These are phyloP conservation scores for Ogataea hybrid DNA, from an alignment of 1,139 yeast genomes.

Conservation along the genomic window DNA sequence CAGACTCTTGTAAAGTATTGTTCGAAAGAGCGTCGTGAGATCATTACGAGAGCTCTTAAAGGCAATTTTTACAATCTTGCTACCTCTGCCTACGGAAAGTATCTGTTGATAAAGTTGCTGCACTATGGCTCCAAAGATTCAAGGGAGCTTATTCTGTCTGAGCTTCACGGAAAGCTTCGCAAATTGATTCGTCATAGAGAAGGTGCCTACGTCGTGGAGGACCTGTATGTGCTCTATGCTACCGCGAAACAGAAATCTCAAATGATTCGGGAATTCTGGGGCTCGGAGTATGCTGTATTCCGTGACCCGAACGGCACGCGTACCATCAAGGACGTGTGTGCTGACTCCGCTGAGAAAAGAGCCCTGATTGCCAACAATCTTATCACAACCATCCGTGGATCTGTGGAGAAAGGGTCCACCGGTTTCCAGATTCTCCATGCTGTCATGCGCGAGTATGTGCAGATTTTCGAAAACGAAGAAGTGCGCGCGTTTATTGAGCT, in stretches of 20 bases:
- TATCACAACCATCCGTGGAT: constrained; percentile 79
- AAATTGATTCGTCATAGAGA: constrained; percentile 95
- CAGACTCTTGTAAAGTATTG: constrained; percentile 91
- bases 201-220: constrained; percentile 99
- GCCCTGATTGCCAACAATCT: constrained; percentile 74
- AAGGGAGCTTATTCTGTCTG: constrained; percentile 71
- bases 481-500: constrained; percentile 81
- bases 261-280: constrained; percentile 96
- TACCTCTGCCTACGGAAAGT: constrained; percentile 91
- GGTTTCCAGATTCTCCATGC: constrained; percentile 97
- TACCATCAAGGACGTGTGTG: constrained; percentile 63
- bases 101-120: constrained; percentile 79
- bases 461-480: constrained; percentile 68
- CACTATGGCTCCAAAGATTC: constrained; percentile 89
- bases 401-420: constrained; percentile 93
- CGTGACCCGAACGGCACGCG: constrained; percentile 68
- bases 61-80: constrained; percentile 82
- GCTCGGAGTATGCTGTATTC: constrained; percentile 92
- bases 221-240: constrained; percentile 81
- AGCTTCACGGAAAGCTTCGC: constrained; percentile 85
- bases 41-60: constrained; percentile 65
- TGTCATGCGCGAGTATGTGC: constrained; percentile 86
- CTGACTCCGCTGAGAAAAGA: constrained; percentile 78
- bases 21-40: constrained; percentile 73
- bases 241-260: constrained; percentile 82